Conservation (phyloP, 805 yeast species). For the Candida xyloterini region DNA sequence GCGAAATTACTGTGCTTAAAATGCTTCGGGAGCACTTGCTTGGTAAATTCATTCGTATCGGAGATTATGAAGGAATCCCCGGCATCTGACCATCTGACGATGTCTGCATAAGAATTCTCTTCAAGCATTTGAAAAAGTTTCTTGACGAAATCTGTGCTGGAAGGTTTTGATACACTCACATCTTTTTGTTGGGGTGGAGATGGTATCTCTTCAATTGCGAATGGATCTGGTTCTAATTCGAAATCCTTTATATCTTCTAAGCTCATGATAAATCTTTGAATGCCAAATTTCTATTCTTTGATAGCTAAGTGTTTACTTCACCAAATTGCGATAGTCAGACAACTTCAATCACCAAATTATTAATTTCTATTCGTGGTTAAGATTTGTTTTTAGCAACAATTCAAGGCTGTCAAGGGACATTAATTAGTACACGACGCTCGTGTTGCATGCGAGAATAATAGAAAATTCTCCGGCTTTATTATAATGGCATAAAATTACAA, state of each 20-base stretch:
- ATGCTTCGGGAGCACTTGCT: slow-evolving; percentile 83
- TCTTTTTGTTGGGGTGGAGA: slow-evolving; percentile 5
- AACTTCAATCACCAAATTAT: too few species aligned
- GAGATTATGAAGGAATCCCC: slow-evolving; percentile 88
- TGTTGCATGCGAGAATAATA: background rate
- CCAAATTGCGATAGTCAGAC: too few species aligned
- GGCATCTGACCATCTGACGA: slow-evolving; percentile 81
- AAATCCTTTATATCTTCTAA: slow-evolving; percentile 8
- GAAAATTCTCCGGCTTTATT: background rate
- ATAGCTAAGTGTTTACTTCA: too few species aligned
- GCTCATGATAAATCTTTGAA: slow-evolving; percentile 1
- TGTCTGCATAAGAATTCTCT: slow-evolving; percentile 66
- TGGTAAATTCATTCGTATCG: slow-evolving; percentile 88
- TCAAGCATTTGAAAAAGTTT: slow-evolving; percentile 82
- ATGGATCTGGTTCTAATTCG: slow-evolving; percentile 6
- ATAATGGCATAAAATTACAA: background rate
- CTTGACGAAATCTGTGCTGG: slow-evolving; percentile 61
- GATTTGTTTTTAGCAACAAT: slow-evolving; percentile 9
- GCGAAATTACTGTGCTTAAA: slow-evolving; percentile 96
- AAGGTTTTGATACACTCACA: slow-evolving; percentile 5
- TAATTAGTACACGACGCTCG: background rate
- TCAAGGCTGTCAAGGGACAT: slow-evolving; percentile 1
- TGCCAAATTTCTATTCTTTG: too few species aligned
- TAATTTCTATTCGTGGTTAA: background rate
- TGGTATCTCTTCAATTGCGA: background rate